These are phyloP conservation scores for Harringtonia lauricola DNA, from an alignment of 2,329 filamentous ascomycete species.

Conservation along the genomic window DNA sequence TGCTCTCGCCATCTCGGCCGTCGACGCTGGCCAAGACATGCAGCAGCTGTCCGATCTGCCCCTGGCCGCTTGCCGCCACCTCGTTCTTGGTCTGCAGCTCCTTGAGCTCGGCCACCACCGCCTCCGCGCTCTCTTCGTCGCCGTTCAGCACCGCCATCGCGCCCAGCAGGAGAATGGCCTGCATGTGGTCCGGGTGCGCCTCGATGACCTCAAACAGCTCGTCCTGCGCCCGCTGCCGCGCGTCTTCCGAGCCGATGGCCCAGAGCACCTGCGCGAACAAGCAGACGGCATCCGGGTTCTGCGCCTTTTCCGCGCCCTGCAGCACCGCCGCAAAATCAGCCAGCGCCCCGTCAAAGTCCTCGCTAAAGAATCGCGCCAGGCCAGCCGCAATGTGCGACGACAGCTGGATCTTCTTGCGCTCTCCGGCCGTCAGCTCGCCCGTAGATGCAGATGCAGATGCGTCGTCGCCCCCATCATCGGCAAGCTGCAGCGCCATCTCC, in stretches of 20 bases:
- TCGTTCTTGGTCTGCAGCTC: slow-evolving; percentile 56
- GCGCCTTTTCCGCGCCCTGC: slow-evolving; percentile 61
- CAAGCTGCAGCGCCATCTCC: slow-evolving; percentile 65
- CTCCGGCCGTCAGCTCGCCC: slow-evolving; percentile 51
- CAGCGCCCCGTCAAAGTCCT: slow-evolving; percentile 58
- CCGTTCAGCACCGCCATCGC: slow-evolving; percentile 73
- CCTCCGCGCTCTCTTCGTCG: slow-evolving; percentile 68
- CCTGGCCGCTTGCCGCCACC: slow-evolving; percentile 50
- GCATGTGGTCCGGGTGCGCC: slow-evolving; percentile 61
- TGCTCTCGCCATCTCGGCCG: slow-evolving; percentile 28
- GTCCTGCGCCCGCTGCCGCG: slow-evolving; percentile 64
- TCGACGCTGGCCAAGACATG: slow-evolving; percentile 54
- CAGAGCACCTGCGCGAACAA: slow-evolving; percentile 85
- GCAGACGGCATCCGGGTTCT: slow-evolving; percentile 77
- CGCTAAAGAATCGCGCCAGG: slow-evolving; percentile 64
- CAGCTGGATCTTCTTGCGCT: slow-evolving; percentile 60
- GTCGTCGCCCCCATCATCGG: slow-evolving; percentile 42
- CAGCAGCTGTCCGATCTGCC: slow-evolving; percentile 62
- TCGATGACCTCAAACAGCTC: slow-evolving; percentile 75
- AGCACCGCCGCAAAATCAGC: slow-evolving; percentile 72
- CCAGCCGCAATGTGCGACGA: slow-evolving; percentile 82
- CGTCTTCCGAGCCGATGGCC: slow-evolving; percentile 69
- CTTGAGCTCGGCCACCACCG: slow-evolving; percentile 69
- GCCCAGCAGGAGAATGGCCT: slow-evolving; percentile 69
- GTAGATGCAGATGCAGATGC: slow-evolving; percentile 35